Conservation (phyloP, 768 basidiomycete genomes). For the Phlebiopsis flavidoalba region DNA sequence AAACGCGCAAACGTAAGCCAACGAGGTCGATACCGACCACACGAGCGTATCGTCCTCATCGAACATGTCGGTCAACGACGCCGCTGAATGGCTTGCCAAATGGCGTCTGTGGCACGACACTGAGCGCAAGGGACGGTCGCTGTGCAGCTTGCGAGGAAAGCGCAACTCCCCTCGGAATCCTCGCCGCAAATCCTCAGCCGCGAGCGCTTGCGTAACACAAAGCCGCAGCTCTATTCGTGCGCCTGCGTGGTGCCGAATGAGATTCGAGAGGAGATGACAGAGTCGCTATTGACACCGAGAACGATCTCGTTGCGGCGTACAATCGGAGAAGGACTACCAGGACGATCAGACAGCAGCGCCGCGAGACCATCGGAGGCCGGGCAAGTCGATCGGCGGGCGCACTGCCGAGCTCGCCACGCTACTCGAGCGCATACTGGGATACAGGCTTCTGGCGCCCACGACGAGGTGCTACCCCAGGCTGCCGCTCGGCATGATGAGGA, state of each 20-base stretch:
- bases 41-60: conserved; percentile 54
- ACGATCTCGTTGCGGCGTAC: conserved; percentile 10
- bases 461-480: conserved; percentile 22
- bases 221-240: conserved; percentile 53
- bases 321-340: conserved; percentile 26
- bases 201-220: conserved; percentile 47
- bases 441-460: conserved; percentile 27
- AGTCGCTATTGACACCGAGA: conserved; percentile 7
- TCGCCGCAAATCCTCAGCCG: conserved; percentile 49
- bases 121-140: conserved; percentile 21
- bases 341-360: conserved; percentile 35
- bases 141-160: conserved; percentile 23
- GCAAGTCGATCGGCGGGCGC: conserved; percentile 57
- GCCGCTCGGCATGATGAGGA: background rate
- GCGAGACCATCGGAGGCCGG: conserved; percentile 49
- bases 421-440: conserved; percentile 56
- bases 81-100: conserved; percentile 35
- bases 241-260: conserved; percentile 28
- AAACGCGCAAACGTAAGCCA: conserved; percentile 31
- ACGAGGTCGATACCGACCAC: conserved; percentile 31
- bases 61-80: conserved; percentile 48
- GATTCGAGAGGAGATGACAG: conserved; percentile 7
- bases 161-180: conserved; percentile 37
- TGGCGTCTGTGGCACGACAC: conserved; percentile 24
- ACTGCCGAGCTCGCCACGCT: conserved; percentile 46